A percentile compares a stretch with the other conserved stretches of the same genome.
Conservation (phyloP, 495 filamentous ascomycete genomes). For the Physcia stellaris region DNA sequence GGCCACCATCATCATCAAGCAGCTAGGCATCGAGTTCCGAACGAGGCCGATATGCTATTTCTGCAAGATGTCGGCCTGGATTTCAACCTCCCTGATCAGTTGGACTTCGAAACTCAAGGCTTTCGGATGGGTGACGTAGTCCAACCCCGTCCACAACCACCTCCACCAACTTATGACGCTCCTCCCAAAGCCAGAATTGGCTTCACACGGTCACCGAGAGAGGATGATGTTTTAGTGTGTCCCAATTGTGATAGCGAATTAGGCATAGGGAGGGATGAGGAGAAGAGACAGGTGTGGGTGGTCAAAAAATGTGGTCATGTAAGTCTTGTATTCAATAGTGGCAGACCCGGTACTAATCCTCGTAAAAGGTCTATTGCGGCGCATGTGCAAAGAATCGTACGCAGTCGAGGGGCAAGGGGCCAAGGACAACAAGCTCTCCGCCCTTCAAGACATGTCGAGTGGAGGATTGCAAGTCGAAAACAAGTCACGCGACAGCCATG, state of each 20-base stretch:
- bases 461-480: slow-evolving; percentile 28
- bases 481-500: slow-evolving; percentile 26
- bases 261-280: slow-evolving; percentile 39
- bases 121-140: slow-evolving; percentile 19
- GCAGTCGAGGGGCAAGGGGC: slow-evolving; percentile 18
- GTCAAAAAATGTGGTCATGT: slow-evolving; percentile 66
- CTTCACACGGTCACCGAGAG: slow-evolving; percentile 48
- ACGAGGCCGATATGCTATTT: slow-evolving; percentile 9
- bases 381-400: slow-evolving; percentile 44
- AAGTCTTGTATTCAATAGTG: slow-evolving; percentile 19
- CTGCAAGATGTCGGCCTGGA: slow-evolving; percentile 3
- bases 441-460: slow-evolving; percentile 39
- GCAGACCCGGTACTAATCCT: background rate
- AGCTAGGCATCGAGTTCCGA: background rate
- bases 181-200: slow-evolving; percentile 44
- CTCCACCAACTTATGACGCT: slow-evolving; percentile 34
- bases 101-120: slow-evolving; percentile 15
- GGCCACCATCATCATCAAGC: background rate
- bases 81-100: slow-evolving; percentile 16
- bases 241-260: slow-evolving; percentile 61
- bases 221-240: slow-evolving; percentile 53
- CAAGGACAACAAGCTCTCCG: slow-evolving; percentile 7
- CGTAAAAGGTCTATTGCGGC: slow-evolving; percentile 54
- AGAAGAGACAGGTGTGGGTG: slow-evolving; percentile 59
- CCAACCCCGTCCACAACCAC: slow-evolving; percentile 13